Conservation (phyloP, 1,139 yeast genomes). For the Sugiyamaella pinicola region DNA sequence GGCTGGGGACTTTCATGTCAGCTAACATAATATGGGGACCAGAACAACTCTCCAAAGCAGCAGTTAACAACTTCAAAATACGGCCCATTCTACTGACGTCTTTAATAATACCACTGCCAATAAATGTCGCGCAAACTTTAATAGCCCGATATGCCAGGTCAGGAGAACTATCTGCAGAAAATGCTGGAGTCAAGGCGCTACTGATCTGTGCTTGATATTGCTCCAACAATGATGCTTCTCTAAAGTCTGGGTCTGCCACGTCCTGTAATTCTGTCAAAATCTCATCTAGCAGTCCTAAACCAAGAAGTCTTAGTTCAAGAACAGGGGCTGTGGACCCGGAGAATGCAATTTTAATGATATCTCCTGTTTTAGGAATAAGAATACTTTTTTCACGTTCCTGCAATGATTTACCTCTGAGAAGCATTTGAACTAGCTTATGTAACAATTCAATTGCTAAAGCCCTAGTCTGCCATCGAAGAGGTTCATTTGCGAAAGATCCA, state of each 20-base stretch:
- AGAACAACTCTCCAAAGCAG: slow-evolving; percentile 61
- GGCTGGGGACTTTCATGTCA: slow-evolving; percentile 41
- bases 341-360: slow-evolving; percentile 78
- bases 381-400: slow-evolving; percentile 38
- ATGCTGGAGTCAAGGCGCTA: slow-evolving; percentile 90
- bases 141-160: slow-evolving; percentile 77
- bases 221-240: slow-evolving; percentile 71
- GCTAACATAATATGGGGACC: slow-evolving; percentile 50
- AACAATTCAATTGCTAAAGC: slow-evolving; percentile 62
- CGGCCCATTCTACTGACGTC: slow-evolving; percentile 56
- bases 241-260: slow-evolving; percentile 71
- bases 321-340: slow-evolving; percentile 79
- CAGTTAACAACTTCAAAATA: slow-evolving; percentile 66
- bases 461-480: slow-evolving; percentile 71
- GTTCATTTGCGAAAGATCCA: slow-evolving; percentile 49
- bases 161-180: slow-evolving; percentile 70
- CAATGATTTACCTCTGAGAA: slow-evolving; percentile 47
- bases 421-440: slow-evolving; percentile 53
- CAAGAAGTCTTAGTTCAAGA: slow-evolving; percentile 60
- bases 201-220: slow-evolving; percentile 95
- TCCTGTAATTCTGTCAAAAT: slow-evolving; percentile 52
- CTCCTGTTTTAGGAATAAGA: slow-evolving; percentile 60
- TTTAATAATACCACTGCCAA: slow-evolving; percentile 57
- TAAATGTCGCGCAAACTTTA: slow-evolving; percentile 75
- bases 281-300: slow-evolving; percentile 68